Evolutionary conservation across 208 protist genomes (phyloP).

Genomic region (Acanthamoeba culbertsoni): DNA sequence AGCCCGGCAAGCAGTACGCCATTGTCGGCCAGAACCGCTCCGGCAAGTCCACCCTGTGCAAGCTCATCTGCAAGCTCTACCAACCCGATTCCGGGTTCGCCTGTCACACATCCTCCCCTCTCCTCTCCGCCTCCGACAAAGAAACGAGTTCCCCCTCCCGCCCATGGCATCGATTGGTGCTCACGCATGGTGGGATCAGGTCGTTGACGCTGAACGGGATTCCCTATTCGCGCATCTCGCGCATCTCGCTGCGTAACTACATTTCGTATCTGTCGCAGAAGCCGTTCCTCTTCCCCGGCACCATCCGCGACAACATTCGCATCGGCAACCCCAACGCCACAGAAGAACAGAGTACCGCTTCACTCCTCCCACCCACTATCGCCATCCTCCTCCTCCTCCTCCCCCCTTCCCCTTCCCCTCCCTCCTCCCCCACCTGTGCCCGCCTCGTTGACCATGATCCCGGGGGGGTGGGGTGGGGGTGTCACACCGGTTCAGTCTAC

Average conservation of each 20-base stretch:
- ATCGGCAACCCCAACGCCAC: slow-evolving; percentile 74
- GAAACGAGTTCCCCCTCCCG: not conserved
- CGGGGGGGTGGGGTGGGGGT: too few species aligned
- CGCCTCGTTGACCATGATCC: too few species aligned
- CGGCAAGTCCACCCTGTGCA: slow-evolving; percentile 69
- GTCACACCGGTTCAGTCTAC: too few species aligned
- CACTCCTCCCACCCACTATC: not conserved
- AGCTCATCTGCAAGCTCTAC: slow-evolving; percentile 71
- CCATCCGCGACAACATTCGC: slow-evolving; percentile 71
- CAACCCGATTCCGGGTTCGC: slow-evolving; percentile 40
- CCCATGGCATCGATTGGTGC: not conserved
- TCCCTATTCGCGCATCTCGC: slow-evolving; percentile 63
- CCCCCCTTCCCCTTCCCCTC: not conserved
- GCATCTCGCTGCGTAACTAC: slow-evolving; percentile 51
- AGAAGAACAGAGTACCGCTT: slow-evolving; percentile 44
- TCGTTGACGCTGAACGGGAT: slow-evolving; percentile 67
- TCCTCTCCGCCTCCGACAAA: too few species aligned
- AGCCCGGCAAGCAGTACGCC: slow-evolving; percentile 66
- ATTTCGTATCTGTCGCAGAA: slow-evolving; percentile 74
- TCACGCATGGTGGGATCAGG: not conserved
- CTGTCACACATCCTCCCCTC: too few species aligned
- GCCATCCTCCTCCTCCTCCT: not conserved
- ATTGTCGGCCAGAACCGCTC: slow-evolving; percentile 67
- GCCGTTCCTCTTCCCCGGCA: slow-evolving; percentile 75
- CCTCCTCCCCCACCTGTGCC: too few species aligned